Conservation (phyloP, 73 alveolate genomes). For the Blepharisma stoltei region DNA sequence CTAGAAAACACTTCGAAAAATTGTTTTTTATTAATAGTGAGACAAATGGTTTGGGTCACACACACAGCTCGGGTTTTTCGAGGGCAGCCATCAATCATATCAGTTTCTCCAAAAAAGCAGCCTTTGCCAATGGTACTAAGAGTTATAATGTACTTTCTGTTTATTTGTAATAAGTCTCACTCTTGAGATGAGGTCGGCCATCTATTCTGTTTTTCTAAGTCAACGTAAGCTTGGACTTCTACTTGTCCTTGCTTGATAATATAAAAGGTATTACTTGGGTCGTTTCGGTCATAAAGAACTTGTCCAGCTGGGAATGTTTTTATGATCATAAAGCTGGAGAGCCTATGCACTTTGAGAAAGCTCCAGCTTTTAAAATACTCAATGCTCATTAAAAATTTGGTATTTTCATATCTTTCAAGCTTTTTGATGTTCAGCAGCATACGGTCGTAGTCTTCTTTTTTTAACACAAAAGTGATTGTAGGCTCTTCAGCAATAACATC, state of each 20-base stretch:
- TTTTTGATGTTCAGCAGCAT: slow-evolving; percentile 12
- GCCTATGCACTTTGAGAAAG: background rate
- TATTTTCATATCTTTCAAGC: background rate
- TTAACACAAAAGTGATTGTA: background rate
- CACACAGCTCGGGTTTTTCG: slow-evolving; percentile 12
- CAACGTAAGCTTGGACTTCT: background rate
- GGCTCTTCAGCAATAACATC: slow-evolving; percentile 1
- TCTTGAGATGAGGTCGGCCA: background rate
- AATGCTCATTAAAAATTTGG: background rate
- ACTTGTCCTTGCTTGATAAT: slow-evolving; percentile 22
- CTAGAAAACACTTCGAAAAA: background rate
- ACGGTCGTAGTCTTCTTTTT: background rate
- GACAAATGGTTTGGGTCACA: slow-evolving; percentile 1
- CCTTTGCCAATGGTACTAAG: background rate
- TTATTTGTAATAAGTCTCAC: background rate
- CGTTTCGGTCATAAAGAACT: background rate
- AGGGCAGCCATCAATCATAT: background rate
- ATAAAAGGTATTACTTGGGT: slow-evolving; percentile 1
- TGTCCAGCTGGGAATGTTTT: background rate
- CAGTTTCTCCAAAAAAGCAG: slow-evolving; percentile 9
- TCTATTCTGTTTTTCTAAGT: background rate
- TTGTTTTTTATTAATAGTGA: slow-evolving; percentile 6
- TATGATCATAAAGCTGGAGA: background rate
- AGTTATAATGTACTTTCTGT: background rate
- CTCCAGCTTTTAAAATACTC: background rate